Base-by-base conservation (phyloP, 257 asterid species). In the Marsdenia floribunda region DNA sequence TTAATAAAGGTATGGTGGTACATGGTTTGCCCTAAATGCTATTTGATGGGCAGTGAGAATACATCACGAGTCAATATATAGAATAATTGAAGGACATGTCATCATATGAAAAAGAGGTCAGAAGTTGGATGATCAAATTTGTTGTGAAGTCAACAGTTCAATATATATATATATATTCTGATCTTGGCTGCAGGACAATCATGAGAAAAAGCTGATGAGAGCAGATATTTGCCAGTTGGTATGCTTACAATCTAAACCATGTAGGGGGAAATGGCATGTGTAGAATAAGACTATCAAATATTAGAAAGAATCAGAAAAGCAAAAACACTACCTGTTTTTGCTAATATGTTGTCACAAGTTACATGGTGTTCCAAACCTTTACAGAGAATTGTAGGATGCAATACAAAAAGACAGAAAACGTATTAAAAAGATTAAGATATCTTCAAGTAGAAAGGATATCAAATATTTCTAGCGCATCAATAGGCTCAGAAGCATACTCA, bases 391-490 rank as follows among this genome's bases (percentile, higher is more conserved):
- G 53, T 57, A 15, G 26, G 54, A 22, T 42, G 33, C 55, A 42
- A 59, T 3, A 74, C 35, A 54, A 21, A 63, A 38, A 7, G 50
- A 63, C 18, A 12, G 13, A 29, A 7, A 11, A 47, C 44, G 5
- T 33, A 26, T 47, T 37, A 22, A 47, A 4, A 55, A 64, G 33
- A 44, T 61, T 49, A 70, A 57, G 59, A 76, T 33, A 46, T 35
- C 70, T 76, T 49, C 63, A 72, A 59, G 38, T 22, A 63, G 57
- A 84, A 88, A 88, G 98, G 97, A 93, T 93, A 93, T 93, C 96
- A 83, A 91, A 93, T 69, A 93, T 80, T 79, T 93, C 97, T 70
- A 74, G 87, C 42, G 90, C 94, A 82, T 93, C 98, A 65, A 93
- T 93, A 3, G 84, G 61, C 74, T 90, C 98, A 42, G 79, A 78